Percentiles rank a stretch among this genome's conserved stretches.
These are phyloP conservation scores for Juglanconis sp. DNA, from an alignment of 2,329 filamentous ascomycete genomes.

Conservation along the genomic window DNA sequence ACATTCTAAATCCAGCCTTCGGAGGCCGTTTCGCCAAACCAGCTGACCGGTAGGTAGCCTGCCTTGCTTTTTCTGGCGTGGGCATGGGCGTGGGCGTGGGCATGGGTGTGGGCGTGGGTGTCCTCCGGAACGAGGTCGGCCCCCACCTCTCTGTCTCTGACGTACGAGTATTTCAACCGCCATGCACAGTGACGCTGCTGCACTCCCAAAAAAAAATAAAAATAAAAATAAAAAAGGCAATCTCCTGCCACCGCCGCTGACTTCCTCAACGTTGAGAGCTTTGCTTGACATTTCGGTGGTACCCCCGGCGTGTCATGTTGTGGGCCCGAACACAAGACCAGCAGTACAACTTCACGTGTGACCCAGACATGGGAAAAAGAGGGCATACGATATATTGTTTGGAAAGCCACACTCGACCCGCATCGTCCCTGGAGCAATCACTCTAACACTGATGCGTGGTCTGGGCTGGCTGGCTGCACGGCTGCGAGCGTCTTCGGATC, in stretches of 20 bases:
- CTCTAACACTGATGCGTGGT: not conserved
- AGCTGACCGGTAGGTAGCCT: not conserved
- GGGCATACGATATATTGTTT: not conserved
- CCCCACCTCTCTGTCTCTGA: not conserved
- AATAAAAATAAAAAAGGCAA: not conserved
- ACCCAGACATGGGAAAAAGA: not conserved
- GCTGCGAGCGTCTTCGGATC: not conserved
- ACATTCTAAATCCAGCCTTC: too few species aligned
- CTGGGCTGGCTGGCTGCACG: not conserved
- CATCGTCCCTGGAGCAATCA: not conserved
- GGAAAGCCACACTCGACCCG: not conserved
- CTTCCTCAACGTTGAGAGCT: not conserved
- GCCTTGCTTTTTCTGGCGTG: not conserved
- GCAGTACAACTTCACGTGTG: not conserved
- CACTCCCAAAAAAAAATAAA: not conserved
- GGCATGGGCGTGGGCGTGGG: too few species aligned
- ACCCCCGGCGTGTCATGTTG: not conserved
- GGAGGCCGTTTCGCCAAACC: not conserved
- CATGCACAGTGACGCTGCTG: not conserved
- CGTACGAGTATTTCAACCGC: slow-evolving; percentile 3
- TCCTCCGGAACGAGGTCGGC: not conserved
- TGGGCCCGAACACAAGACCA: slow-evolving; percentile 4
- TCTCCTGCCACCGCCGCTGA: not conserved
- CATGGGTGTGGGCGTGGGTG: too few species aligned
- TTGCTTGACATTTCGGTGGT: not conserved